Conservation (phyloP, 768 basidiomycete genomes). For the Psilocybe cubensis region DNA sequence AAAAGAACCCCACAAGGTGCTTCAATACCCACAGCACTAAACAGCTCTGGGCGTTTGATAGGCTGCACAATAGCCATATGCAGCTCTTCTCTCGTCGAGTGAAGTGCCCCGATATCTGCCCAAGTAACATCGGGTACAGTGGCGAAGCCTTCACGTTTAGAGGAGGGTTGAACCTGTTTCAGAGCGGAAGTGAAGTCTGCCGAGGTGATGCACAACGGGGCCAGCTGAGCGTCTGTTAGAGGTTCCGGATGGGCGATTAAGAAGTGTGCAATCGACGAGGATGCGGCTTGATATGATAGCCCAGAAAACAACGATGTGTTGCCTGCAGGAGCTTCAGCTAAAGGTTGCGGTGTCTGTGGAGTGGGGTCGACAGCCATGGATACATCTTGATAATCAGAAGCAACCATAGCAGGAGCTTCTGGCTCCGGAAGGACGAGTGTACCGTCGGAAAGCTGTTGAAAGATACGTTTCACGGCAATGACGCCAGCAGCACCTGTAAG, state of each 20-base stretch:
- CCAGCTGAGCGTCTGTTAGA: constrained; percentile 76
- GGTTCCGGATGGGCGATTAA: constrained; percentile 85
- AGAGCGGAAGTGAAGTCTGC: constrained; percentile 83
- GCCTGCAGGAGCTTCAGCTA: constrained; percentile 3
- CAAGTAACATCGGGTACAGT: constrained; percentile 96
- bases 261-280: constrained; percentile 85
- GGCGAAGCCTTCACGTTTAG: constrained; percentile 97
- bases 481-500: constrained; percentile 94
- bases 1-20: constrained; percentile 92
- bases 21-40: constrained; percentile 85
- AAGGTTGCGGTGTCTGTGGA: constrained; percentile 17
- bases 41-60: constrained; percentile 87
- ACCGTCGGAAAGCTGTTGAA: constrained; percentile 75
- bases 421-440: constrained; percentile 57
- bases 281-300: constrained; percentile 35
- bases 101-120: constrained; percentile 94
- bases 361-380: constrained; percentile 48
- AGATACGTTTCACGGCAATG: constrained; percentile 95
- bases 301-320: constrained; percentile 26
- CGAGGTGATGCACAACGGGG: constrained; percentile 79
- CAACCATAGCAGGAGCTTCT: constrained; percentile 15
- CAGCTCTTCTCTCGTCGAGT: constrained; percentile 83
- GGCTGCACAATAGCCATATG: constrained; percentile 99
- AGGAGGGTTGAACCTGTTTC: constrained; percentile 91
- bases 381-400: constrained; percentile 33